phyloP scores from a whole-genome alignment of 2,329 filamentous ascomycete genomes.

The Fusarium nygamai region DNA sequence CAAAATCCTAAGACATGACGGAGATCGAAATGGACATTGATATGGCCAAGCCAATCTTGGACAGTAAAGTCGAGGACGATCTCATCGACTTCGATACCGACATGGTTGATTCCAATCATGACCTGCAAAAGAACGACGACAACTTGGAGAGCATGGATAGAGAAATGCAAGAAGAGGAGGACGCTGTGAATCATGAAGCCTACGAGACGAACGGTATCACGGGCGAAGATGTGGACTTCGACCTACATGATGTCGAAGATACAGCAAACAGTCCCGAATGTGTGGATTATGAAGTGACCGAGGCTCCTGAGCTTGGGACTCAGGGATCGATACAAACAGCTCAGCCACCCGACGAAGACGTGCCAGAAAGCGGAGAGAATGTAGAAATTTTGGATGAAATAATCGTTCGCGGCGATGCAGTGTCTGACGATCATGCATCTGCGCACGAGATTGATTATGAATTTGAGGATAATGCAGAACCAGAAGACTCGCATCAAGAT shows the following conservation, averaged over 20 bases:
- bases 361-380: constrained; percentile 5
- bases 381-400: constrained; percentile 7
- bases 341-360: background rate
- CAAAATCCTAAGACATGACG: constrained; percentile 34
- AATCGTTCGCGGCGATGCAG: background rate
- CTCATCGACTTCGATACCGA: constrained; percentile 53
- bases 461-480: constrained; percentile 37
- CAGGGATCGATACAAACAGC: constrained; percentile 16
- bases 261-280: constrained; percentile 9
- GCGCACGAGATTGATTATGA: constrained; percentile 47
- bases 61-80: constrained; percentile 46
- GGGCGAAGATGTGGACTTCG: constrained; percentile 36
- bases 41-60: constrained; percentile 38
- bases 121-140: constrained; percentile 5
- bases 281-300: constrained; percentile 5
- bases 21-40: constrained; percentile 49
- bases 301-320: constrained; percentile 10
- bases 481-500: constrained; percentile 2
- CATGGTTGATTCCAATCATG: constrained; percentile 38
- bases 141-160: constrained; percentile 17
- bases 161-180: constrained; percentile 32
- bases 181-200: constrained; percentile 28
- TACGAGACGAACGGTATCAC: constrained; percentile 34
- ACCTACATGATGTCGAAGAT: constrained; percentile 20
- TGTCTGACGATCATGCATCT: constrained; percentile 23